phyloP scores from a whole-genome alignment of 768 basidiomycete species.

The Leccinum fibrillosum region DNA sequence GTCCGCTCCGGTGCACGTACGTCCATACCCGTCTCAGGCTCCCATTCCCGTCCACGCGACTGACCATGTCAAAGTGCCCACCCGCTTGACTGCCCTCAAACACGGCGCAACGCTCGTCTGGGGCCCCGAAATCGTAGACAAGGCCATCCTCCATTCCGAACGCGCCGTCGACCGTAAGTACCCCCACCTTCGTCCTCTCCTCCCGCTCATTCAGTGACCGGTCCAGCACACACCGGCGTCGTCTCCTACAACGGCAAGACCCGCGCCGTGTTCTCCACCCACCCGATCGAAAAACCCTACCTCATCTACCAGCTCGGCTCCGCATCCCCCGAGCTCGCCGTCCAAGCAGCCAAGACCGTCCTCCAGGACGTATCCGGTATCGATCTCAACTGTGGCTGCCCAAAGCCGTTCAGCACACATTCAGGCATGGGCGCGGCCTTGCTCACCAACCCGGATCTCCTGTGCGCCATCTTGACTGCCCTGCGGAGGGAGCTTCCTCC shows the following conservation, averaged over 20 bases:
- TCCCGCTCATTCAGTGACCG: background rate
- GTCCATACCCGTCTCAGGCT: conserved; percentile 34
- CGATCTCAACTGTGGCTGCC: conserved; percentile 97
- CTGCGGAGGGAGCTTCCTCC: conserved; percentile 69
- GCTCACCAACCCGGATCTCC: conserved; percentile 84
- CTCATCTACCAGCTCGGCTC: conserved; percentile 96
- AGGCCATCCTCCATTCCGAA: conserved; percentile 84
- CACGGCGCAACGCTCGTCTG: conserved; percentile 94
- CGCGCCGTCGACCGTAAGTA: conserved; percentile 83
- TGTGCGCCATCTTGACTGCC: conserved; percentile 84
- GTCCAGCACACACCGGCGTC: conserved; percentile 78
- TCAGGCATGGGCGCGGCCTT: conserved; percentile 97
- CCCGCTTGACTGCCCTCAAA: conserved; percentile 81
- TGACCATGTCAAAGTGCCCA: conserved; percentile 61
- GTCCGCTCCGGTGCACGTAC: conserved; percentile 87
- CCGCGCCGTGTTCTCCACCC: conserved; percentile 85
- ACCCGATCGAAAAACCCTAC: conserved; percentile 92
- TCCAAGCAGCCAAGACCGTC: conserved; percentile 85
- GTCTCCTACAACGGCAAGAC: conserved; percentile 82
- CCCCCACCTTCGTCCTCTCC: background rate
- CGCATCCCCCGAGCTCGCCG: conserved; percentile 83
- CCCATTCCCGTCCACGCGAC: background rate
- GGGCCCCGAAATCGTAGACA: conserved; percentile 96
- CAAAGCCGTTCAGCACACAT: conserved; percentile 92
- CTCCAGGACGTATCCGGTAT: conserved; percentile 88